A percentile compares a stretch with the other conserved stretches of the same genome.
phyloP scores from a whole-genome alignment of 306 rosid genomes.

The Begonia masoniana region DNA sequence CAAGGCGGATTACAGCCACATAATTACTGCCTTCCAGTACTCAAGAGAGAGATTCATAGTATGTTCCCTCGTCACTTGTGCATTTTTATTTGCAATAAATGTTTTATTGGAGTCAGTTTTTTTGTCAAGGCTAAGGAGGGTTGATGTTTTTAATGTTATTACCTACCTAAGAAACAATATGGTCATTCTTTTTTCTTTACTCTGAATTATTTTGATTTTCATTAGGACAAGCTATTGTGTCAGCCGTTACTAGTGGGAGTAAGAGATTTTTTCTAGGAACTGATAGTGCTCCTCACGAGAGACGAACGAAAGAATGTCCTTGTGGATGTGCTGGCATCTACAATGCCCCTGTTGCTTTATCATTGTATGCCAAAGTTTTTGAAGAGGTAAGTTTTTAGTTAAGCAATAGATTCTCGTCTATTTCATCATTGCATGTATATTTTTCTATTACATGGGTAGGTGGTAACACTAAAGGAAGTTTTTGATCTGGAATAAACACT shows the following conservation, averaged over 20 bases:
- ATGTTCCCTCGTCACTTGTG: no score
- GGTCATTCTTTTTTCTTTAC: conserved; percentile 3
- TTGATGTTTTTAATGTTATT: neutral
- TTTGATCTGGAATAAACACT: no score
- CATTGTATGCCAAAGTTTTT: conserved; percentile 77
- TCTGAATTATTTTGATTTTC: conserved; percentile 4
- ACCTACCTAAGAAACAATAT: neutral
- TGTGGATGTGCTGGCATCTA: conserved; percentile 94
- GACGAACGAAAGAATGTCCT: conserved; percentile 49
- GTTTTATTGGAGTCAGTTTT: neutral
- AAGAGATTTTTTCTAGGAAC: conserved; percentile 82
- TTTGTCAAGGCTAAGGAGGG: neutral
- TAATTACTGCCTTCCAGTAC: conserved; percentile 74
- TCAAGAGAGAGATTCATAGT: conserved; percentile 82
- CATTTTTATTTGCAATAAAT: no score
- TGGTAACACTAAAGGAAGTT: no score
- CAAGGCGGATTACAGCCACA: conserved; percentile 95
- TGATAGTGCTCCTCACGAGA: conserved; percentile 94
- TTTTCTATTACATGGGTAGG: no score
- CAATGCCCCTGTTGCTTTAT: conserved; percentile 72
- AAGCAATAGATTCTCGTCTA: neutral
- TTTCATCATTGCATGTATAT: neutral
- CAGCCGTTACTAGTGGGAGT: conserved; percentile 77
- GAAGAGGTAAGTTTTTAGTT: conserved; percentile 50
- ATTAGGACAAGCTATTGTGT: conserved; percentile 65